phyloP scores from a whole-genome alignment of 2,329 filamentous ascomycete species.

The Aphanocladium album region DNA sequence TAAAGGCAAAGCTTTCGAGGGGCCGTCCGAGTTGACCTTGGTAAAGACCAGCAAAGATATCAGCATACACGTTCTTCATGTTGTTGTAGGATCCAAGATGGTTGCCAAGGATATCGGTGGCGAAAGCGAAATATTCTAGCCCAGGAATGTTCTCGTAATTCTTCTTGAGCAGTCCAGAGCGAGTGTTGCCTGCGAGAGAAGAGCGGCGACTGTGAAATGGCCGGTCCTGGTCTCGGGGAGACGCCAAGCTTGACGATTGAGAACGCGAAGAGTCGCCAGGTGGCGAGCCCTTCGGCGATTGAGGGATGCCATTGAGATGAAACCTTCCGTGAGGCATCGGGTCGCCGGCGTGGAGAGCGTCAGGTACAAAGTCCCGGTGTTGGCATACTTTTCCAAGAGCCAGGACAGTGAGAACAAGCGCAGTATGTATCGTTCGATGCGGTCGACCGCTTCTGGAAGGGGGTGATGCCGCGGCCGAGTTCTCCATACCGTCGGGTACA shows the following conservation, averaged over 20 bases:
- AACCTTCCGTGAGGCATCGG: slow-evolving; percentile 28
- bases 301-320: slow-evolving; percentile 46
- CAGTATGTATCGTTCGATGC: slow-evolving; percentile 68
- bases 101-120: slow-evolving; percentile 79
- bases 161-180: slow-evolving; percentile 31
- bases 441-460: slow-evolving; percentile 43
- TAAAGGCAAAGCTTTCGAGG: slow-evolving; percentile 71
- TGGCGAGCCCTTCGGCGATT: slow-evolving; percentile 52
- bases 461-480: slow-evolving; percentile 24
- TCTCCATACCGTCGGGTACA: slow-evolving; percentile 29
- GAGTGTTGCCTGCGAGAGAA: slow-evolving; percentile 42
- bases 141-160: slow-evolving; percentile 88
- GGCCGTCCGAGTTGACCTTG: slow-evolving; percentile 83
- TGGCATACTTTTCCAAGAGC: slow-evolving; percentile 81
- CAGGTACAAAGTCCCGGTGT: slow-evolving; percentile 49
- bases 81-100: slow-evolving; percentile 74
- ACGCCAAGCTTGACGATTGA: slow-evolving; percentile 46
- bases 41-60: slow-evolving; percentile 81
- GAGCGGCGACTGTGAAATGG: slow-evolving; percentile 42
- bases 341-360: slow-evolving; percentile 44
- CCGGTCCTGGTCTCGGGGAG: slow-evolving; percentile 48
- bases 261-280: slow-evolving; percentile 40
- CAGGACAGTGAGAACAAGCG: slow-evolving; percentile 75
- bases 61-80: slow-evolving; percentile 78
- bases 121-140: slow-evolving; percentile 81